Percentiles rank a stretch among this genome's conserved stretches.
phyloP scores from a whole-genome alignment of 495 filamentous ascomycete genomes.

The Aspergillus heteromorphus region DNA sequence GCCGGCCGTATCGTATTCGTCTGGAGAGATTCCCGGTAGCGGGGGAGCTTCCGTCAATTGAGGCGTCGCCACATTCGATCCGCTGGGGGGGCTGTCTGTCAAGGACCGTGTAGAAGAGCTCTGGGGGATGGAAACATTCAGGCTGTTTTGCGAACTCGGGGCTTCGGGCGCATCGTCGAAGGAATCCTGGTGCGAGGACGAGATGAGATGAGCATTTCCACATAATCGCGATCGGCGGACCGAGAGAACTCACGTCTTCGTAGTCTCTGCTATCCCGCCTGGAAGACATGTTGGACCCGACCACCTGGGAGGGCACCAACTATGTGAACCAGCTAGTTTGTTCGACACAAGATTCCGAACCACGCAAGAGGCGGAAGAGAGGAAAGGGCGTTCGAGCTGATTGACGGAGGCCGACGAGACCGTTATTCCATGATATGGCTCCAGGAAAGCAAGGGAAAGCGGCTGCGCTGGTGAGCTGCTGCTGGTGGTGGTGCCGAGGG shows the following conservation, averaged over 20 bases:
- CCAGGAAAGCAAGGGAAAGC: not conserved
- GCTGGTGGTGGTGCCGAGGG: no score
- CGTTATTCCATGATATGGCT: slow-evolving; percentile 17
- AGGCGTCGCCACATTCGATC: slow-evolving; percentile 28
- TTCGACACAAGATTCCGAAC: not conserved
- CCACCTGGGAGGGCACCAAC: slow-evolving; percentile 16
- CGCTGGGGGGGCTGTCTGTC: slow-evolving; percentile 43
- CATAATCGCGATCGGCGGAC: slow-evolving; percentile 9
- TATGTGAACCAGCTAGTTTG: slow-evolving; percentile 1
- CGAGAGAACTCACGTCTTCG: slow-evolving; percentile 40
- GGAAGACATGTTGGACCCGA: slow-evolving; percentile 30
- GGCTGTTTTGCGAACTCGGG: slow-evolving; percentile 24
- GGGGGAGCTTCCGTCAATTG: slow-evolving; percentile 32
- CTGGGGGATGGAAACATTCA: slow-evolving; percentile 32
- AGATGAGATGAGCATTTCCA: not conserved
- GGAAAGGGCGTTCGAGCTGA: slow-evolving; percentile 9
- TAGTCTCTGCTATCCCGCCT: slow-evolving; percentile 43
- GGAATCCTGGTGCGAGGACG: slow-evolving; percentile 51
- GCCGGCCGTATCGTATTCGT: slow-evolving; percentile 29
- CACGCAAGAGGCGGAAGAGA: slow-evolving; percentile 4
- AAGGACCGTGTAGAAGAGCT: slow-evolving; percentile 41
- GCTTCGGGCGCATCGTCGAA: slow-evolving; percentile 73
- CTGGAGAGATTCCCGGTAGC: slow-evolving; percentile 27
- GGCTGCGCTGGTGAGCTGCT: no score
- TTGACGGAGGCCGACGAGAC: slow-evolving; percentile 1